phyloP scores from a whole-genome alignment of 2,329 filamentous ascomycete species.

The Neonectria neomacrospora region DNA sequence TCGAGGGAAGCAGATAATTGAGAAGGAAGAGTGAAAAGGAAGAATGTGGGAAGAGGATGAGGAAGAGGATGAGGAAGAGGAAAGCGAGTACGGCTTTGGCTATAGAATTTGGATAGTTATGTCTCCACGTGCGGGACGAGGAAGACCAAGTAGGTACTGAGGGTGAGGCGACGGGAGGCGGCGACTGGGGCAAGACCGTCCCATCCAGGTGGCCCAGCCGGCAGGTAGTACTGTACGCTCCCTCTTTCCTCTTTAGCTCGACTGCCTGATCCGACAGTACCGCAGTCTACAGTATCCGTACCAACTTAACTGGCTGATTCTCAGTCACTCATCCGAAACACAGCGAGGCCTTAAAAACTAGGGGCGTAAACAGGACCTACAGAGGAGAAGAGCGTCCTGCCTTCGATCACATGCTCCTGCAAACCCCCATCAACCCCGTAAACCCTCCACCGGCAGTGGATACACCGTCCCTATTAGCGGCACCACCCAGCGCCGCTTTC shows the following conservation, averaged over 20 bases:
- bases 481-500: constrained; percentile 1
- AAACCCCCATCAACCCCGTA: constrained; percentile 22
- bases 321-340: background rate
- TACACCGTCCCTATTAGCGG: constrained; percentile 1
- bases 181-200: constrained; percentile 14
- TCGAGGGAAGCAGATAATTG: constrained; percentile 9
- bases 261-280: background rate
- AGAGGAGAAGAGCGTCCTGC: background rate
- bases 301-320: background rate
- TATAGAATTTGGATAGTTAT: constrained; percentile 7
- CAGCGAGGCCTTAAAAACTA: constrained; percentile 1
- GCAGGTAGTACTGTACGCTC: background rate
- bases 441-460: constrained; percentile 22
- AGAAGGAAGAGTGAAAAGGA: constrained; percentile 11
- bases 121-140: constrained; percentile 21
- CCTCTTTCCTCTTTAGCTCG: background rate
- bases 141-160: constrained; percentile 2
- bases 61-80: background rate
- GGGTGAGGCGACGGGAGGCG: constrained; percentile 12
- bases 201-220: constrained; percentile 4
- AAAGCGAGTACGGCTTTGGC: constrained; percentile 7
- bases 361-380: constrained; percentile 1
- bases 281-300: background rate
- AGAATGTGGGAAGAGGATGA: constrained; percentile 1
- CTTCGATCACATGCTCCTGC: constrained; percentile 27